These are phyloP conservation scores for Tuctoria greenei DNA, from an alignment of 176 grass and related monocot species.

Conservation along the genomic window DNA sequence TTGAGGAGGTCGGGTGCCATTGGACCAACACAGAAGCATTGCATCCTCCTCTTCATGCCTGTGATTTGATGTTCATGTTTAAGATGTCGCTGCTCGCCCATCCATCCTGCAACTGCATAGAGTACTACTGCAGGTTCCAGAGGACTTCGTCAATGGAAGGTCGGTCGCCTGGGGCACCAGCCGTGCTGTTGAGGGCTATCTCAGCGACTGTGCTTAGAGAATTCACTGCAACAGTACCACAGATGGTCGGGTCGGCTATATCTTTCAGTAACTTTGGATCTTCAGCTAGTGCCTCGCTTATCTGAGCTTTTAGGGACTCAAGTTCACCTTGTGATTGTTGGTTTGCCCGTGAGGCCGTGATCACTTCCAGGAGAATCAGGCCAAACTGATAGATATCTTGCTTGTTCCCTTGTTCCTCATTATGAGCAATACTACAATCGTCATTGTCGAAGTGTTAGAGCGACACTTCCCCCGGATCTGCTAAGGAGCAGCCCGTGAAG, in stretches of 20 bases:
- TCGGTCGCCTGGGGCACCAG: slow-evolving; percentile 35
- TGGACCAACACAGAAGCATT: neutral
- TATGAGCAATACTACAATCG: slow-evolving; percentile 26
- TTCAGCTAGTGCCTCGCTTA: slow-evolving; percentile 53
- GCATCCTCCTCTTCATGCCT: slow-evolving; percentile 2
- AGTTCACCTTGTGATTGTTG: slow-evolving; percentile 46
- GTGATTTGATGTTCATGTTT: slow-evolving; percentile 38
- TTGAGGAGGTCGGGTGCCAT: neutral
- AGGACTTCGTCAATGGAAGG: slow-evolving; percentile 78
- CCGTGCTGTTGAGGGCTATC: slow-evolving; percentile 63
- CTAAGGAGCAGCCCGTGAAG: no score
- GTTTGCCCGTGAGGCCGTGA: slow-evolving; percentile 86
- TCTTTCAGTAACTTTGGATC: slow-evolving; percentile 50
- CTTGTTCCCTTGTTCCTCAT: slow-evolving; percentile 50
- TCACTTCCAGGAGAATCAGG: slow-evolving; percentile 82
- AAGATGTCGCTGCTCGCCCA: slow-evolving; percentile 89
- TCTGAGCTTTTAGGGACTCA: slow-evolving; percentile 59
- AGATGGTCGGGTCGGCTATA: slow-evolving; percentile 53
- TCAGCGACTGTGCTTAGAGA: slow-evolving; percentile 62
- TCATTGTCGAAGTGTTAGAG: no score
- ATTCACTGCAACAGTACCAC: slow-evolving; percentile 62
- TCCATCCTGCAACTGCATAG: slow-evolving; percentile 85
- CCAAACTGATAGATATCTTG: slow-evolving; percentile 87
- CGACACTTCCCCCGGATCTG: no score
- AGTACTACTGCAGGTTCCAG: slow-evolving; percentile 94